Conservation (phyloP, 495 filamentous ascomycete species). For the Staphylotrichum tortipilum region DNA sequence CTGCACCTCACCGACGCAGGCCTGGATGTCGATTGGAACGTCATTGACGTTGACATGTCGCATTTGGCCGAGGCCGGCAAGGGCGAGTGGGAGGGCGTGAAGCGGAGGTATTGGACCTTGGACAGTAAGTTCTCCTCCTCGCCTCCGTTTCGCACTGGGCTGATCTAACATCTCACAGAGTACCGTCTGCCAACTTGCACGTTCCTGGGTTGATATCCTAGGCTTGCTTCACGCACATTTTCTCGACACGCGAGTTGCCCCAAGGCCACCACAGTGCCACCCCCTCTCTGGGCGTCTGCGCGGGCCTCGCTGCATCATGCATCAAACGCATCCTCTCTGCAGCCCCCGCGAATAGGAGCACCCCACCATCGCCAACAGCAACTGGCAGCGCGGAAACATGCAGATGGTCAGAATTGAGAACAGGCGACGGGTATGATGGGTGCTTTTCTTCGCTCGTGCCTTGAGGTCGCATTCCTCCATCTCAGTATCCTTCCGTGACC, state of each 20-base stretch:
- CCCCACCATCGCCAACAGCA: neutral
- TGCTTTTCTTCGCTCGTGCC: too few species aligned
- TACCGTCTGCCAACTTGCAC: constrained; percentile 48
- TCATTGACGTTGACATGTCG: constrained; percentile 59
- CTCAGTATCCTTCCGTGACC: neutral
- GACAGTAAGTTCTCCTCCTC: constrained; percentile 42
- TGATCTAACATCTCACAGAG: constrained; percentile 25
- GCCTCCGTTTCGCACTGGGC: too few species aligned
- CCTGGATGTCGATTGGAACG: constrained; percentile 79
- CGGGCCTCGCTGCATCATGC: constrained; percentile 17
- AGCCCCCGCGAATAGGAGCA: constrained; percentile 10
- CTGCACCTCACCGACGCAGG: constrained; percentile 88
- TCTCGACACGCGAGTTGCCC: too few species aligned
- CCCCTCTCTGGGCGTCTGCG: constrained; percentile 11
- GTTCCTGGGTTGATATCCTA: constrained; percentile 44
- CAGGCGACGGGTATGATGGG: too few species aligned
- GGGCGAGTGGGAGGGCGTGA: constrained; percentile 75
- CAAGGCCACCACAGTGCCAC: neutral
- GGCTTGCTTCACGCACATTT: neutral
- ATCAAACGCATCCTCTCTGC: neutral
- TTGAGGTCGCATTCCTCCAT: too few species aligned
- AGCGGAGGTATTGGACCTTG: constrained; percentile 79
- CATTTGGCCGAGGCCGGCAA: constrained; percentile 41
- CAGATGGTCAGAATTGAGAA: too few species aligned
- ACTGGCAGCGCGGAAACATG: constrained; percentile 1